Conservation (phyloP, 225 moss, liverwort and hornwort genomes). For the Climacium dendroides region DNA sequence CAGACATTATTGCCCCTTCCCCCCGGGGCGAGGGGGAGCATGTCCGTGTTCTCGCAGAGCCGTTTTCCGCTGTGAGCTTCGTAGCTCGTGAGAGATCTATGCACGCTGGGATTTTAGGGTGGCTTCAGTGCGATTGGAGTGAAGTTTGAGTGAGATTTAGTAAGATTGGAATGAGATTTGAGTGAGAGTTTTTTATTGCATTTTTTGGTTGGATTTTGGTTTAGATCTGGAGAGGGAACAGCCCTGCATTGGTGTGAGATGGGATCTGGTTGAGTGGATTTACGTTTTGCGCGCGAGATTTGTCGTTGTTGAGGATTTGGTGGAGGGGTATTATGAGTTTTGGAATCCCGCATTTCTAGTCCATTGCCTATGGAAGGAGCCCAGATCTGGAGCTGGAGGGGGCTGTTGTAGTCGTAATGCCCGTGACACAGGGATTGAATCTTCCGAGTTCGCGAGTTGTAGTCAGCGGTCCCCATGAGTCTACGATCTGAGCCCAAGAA, state of each 20-base stretch:
- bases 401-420: slow-evolving; percentile 10
- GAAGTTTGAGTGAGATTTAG: not conserved
- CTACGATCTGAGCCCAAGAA: slow-evolving; percentile 37
- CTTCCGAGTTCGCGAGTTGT: not conserved
- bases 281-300: not conserved
- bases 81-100: not conserved
- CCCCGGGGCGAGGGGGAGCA: not conserved
- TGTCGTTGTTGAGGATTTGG: not conserved
- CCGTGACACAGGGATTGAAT: not conserved
- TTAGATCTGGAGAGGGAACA: not conserved
- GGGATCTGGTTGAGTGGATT: slow-evolving; percentile 1
- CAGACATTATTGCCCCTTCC: not conserved
- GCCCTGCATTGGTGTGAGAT: not conserved
- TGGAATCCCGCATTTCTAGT: not conserved
- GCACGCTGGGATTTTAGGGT: not conserved
- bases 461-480: slow-evolving; percentile 15
- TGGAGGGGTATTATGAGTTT: not conserved
- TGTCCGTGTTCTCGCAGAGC: not conserved
- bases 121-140: not conserved
- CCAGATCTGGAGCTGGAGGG: slow-evolving; percentile 10
- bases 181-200: not conserved
- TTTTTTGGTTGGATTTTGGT: not conserved
- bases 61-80: not conserved
- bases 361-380: not conserved
- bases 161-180: not conserved